Percentiles rank a stretch among this genome's conserved stretches.
Conservation (phyloP, 352 stramenopile genomes). For the Pythium graminicola region DNA sequence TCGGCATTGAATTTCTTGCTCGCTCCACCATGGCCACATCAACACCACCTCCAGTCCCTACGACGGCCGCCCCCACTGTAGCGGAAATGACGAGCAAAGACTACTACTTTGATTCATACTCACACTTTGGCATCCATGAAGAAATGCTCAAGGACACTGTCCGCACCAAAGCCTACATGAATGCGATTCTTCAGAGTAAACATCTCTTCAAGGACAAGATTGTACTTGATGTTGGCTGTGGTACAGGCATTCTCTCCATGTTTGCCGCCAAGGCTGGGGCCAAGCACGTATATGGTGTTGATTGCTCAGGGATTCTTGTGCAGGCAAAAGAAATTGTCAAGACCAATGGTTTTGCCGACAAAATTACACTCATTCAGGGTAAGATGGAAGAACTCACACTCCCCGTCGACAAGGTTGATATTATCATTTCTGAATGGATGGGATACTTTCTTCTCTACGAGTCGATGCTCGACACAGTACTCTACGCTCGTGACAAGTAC, state of each 20-base stretch:
- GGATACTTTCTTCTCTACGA: conserved; percentile 97
- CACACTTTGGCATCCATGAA: conserved; percentile 98
- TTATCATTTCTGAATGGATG: conserved; percentile 99
- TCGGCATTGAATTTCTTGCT: neutral
- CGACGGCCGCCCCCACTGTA: conserved; percentile 5
- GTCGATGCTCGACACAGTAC: conserved; percentile 96
- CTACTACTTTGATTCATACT: conserved; percentile 99
- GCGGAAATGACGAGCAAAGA: conserved; percentile 89
- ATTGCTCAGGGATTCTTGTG: conserved; percentile 93
- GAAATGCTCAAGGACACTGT: conserved; percentile 98
- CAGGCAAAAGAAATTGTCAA: conserved; percentile 94
- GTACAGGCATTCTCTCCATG: conserved; percentile 96
- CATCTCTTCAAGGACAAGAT: conserved; percentile 97
- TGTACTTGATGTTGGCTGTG: conserved; percentile 95
- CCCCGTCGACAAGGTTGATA: conserved; percentile 92
- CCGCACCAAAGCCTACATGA: conserved; percentile 96
- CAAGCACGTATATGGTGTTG: conserved; percentile 91
- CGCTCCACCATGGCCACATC: conserved; percentile 28
- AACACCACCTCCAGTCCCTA: conserved; percentile 21
- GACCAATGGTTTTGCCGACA: conserved; percentile 90
- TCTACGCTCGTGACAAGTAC: conserved; percentile 96
- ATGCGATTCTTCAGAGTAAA: conserved; percentile 95
- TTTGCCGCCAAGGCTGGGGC: conserved; percentile 93
- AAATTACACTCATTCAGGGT: conserved; percentile 93
- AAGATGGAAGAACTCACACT: conserved; percentile 92